Evolutionary conservation across 2,329 filamentous ascomycete species (phyloP), one percentile per base, ranked within the genome.

Genomic region (Fonsecaea pedrosoi): DNA sequence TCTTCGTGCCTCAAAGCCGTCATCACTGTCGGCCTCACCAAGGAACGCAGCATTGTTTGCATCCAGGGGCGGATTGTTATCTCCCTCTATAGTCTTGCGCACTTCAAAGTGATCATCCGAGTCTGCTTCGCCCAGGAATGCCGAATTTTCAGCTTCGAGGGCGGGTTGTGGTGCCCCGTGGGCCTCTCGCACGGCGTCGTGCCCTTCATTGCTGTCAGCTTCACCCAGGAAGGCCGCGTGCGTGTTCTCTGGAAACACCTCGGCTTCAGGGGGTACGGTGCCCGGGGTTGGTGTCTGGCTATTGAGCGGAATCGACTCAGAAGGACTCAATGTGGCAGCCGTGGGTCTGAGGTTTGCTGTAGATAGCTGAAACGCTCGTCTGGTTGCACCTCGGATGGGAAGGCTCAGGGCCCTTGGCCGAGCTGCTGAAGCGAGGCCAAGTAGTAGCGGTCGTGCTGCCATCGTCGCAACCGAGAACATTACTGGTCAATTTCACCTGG

Each of bases 171-270:
- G 68, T 21, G 56, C 48, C 5, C 68, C 68, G 35, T 70, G 61
- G 6, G 45, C 61, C 12, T 66, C 66, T 35, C 60, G 60, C n/a
- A 54, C 18, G 6, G 60, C 58, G 9, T 71, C 70, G 56, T 67
- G 62, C 18, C 66, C 68, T 42, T 71, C 68, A 38, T 71, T 70
- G 56, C 65, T 69, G 66, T 71, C 70, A 12, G 70, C 68, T 62
- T 71, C 70, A n/a, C 70, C 70, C 10, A 71, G 62, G 62, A 70
- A 71, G 7, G 70, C 66, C 8, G 70, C 64, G 35, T 70, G 48
- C 21, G 58, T 61, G 40, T 63, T 56, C 15, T 63, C 64, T 32
- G 65, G 30, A 35, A 55, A 42, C n/a, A 64, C 50, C 25, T 66
- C 67, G 12, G 54, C 48, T 56, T 60, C 54, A 25, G 42, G 42